These are phyloP conservation scores for Chytriomyces sp. DNA, from an alignment of 192 early-diverging fungal genomes.

Conservation along the genomic window DNA sequence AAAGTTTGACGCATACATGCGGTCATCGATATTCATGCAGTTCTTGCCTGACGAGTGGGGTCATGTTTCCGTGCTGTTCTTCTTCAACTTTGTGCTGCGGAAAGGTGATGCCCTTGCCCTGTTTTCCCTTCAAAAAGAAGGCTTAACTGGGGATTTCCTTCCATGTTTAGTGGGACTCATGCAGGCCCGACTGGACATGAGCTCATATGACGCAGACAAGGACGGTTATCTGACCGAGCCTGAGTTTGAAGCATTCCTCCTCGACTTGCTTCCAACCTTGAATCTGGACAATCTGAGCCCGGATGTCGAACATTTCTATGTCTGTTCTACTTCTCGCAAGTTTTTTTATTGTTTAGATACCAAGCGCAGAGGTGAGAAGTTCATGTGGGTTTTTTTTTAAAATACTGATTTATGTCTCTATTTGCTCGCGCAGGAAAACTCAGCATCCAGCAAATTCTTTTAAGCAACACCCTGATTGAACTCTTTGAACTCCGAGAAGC, in stretches of 20 bases:
- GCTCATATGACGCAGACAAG: slow-evolving; percentile 49
- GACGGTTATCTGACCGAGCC: slow-evolving; percentile 56
- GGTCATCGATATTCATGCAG: slow-evolving; percentile 45
- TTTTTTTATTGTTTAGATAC: slow-evolving; percentile 63
- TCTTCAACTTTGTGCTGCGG: slow-evolving; percentile 53
- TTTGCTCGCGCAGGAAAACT: slow-evolving; percentile 41
- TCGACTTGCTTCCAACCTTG: slow-evolving; percentile 54
- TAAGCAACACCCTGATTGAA: slow-evolving; percentile 59
- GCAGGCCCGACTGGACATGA: slow-evolving; percentile 53
- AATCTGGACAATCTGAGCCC: slow-evolving; percentile 41
- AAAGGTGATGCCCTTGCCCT: slow-evolving; percentile 38
- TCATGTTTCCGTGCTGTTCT: slow-evolving; percentile 42
- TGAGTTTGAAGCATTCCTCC: slow-evolving; percentile 52
- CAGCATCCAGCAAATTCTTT: slow-evolving; percentile 53
- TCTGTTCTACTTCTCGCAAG: slow-evolving; percentile 56
- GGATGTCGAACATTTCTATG: slow-evolving; percentile 51
- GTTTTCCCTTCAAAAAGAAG: background rate
- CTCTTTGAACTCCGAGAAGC: slow-evolving; percentile 60
- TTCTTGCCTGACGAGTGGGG: slow-evolving; percentile 45
- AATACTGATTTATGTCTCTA: background rate
- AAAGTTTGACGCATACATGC: slow-evolving; percentile 48
- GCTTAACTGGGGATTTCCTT: background rate
- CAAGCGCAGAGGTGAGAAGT: slow-evolving; percentile 38
- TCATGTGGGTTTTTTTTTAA: background rate
- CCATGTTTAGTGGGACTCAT: slow-evolving; percentile 47